Evolutionary conservation across 1,284 basidiomycete species (phyloP).

Genomic region (Moniliophthora roreri): DNA sequence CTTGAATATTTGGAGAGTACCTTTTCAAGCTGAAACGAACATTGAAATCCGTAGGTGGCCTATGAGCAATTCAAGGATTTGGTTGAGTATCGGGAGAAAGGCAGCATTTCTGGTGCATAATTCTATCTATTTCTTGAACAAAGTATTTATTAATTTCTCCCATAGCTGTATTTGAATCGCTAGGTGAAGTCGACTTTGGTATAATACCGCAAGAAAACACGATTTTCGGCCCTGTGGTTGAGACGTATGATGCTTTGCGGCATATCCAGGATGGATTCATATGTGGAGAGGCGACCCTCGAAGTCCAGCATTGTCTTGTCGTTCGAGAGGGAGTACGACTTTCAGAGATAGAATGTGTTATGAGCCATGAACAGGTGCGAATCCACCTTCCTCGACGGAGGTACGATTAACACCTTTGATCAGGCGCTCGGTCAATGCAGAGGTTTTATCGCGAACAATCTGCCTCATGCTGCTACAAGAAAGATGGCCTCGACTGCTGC

Average conservation of each 20-base stretch:
- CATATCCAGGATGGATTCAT: constrained; percentile 47
- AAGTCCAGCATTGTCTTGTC: constrained; percentile 69
- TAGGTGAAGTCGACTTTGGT: constrained; percentile 46
- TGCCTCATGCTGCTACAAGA: constrained; percentile 52
- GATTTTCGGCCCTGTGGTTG: constrained; percentile 69
- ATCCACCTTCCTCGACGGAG: constrained; percentile 1
- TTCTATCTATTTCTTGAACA: no score
- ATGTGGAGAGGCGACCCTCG: constrained; percentile 54
- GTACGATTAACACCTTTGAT: not conserved
- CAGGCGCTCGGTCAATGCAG: constrained; percentile 80
- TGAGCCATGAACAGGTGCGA: constrained; percentile 77
- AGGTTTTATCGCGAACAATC: constrained; percentile 48
- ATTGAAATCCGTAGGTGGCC: no score
- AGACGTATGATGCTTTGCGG: constrained; percentile 69
- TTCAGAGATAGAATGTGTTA: constrained; percentile 49
- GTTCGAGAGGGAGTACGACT: constrained; percentile 53
- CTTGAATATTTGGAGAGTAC: no score
- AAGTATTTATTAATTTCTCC: no score
- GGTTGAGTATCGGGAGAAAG: no score
- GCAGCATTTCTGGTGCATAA: no score
- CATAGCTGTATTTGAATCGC: constrained; percentile 55
- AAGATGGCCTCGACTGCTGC: constrained; percentile 67
- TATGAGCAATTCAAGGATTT: no score
- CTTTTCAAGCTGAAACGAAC: no score
- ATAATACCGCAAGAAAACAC: constrained; percentile 78